A percentile compares a stretch with the other conserved stretches of the same genome.
Conservation (phyloP, 306 rosid species). For the Elaeagnus macrophylla region DNA sequence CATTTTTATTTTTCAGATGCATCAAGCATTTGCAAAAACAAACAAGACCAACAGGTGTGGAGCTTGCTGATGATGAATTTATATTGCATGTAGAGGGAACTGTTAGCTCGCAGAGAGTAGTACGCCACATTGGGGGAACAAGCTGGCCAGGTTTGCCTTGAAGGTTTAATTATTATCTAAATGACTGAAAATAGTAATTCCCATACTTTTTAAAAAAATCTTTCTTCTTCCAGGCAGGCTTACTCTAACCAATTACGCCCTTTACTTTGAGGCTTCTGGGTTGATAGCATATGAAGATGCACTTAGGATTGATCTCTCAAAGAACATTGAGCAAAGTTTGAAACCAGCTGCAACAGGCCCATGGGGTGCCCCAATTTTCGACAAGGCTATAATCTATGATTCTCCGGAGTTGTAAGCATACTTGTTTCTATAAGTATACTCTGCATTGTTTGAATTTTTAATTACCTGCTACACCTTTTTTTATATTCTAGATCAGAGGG, state of each 20-base stretch:
- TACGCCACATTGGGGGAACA: constrained; percentile 78
- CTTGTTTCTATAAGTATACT: no score
- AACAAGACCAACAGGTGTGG: constrained; percentile 56
- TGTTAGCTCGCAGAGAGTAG: constrained; percentile 69
- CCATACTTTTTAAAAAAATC: neutral
- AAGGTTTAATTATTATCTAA: neutral
- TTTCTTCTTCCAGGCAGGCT: constrained; percentile 61
- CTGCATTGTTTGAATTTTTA: neutral
- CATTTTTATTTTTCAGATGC: constrained; percentile 29
- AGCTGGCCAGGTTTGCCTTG: constrained; percentile 78
- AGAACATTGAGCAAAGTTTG: constrained; percentile 44
- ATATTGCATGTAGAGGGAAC: constrained; percentile 93
- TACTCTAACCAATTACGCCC: constrained; percentile 74
- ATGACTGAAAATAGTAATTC: no score
- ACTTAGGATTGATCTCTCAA: constrained; percentile 60
- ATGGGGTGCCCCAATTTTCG: constrained; percentile 91
- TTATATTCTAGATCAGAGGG: constrained; percentile 32
- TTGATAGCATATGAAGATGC: constrained; percentile 67
- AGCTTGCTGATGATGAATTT: constrained; percentile 65
- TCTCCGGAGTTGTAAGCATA: constrained; percentile 57
- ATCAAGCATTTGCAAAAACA: constrained; percentile 57
- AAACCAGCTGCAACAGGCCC: constrained; percentile 74
- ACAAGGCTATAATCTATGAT: constrained; percentile 69
- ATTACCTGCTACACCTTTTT: constrained; percentile 1
- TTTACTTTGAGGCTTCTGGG: constrained; percentile 88